phyloP scores from a whole-genome alignment of 176 grass and related monocot genomes.

The maize (Zea mays) region DNA sequence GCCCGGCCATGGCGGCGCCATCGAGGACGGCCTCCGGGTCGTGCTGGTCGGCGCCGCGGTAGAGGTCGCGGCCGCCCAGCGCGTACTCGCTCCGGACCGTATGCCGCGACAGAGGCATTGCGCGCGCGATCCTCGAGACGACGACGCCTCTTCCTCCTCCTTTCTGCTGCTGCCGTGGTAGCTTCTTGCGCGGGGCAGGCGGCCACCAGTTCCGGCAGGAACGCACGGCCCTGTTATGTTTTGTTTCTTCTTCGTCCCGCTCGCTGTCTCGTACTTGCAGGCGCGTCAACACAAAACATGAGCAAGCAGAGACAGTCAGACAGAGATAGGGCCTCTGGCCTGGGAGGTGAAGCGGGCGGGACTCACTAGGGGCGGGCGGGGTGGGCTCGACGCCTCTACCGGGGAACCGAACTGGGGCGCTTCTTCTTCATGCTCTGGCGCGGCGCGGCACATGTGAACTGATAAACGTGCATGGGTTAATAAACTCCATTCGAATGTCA shows the following conservation, averaged over 20 bases:
- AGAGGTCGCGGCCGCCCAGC: conserved; percentile 65
- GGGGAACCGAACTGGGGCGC: background rate
- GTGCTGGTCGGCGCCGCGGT: conserved; percentile 49
- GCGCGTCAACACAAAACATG: conserved; percentile 10
- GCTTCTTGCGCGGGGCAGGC: background rate
- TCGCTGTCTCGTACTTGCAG: conserved; percentile 30
- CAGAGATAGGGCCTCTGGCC: background rate
- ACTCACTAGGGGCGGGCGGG: background rate
- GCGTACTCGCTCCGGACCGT: conserved; percentile 73
- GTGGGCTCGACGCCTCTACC: background rate
- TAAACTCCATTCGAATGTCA: too few relatives aligned
- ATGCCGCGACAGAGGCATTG: conserved; percentile 75
- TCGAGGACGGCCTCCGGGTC: conserved; percentile 87
- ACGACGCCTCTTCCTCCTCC: background rate
- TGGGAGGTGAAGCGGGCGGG: background rate
- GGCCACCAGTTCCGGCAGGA: too few relatives aligned
- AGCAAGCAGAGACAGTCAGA: conserved; percentile 2
- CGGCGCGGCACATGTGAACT: conserved; percentile 36
- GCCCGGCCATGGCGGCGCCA: conserved; percentile 78
- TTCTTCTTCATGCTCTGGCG: background rate
- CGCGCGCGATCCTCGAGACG: background rate
- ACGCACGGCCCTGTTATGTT: background rate
- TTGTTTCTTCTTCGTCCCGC: conserved; percentile 23
- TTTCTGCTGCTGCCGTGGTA: background rate
- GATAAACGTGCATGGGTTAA: conserved; percentile 17